Evolutionary conservation across 2,329 filamentous ascomycete species (phyloP).

Genomic region (Penicillium sp.): DNA sequence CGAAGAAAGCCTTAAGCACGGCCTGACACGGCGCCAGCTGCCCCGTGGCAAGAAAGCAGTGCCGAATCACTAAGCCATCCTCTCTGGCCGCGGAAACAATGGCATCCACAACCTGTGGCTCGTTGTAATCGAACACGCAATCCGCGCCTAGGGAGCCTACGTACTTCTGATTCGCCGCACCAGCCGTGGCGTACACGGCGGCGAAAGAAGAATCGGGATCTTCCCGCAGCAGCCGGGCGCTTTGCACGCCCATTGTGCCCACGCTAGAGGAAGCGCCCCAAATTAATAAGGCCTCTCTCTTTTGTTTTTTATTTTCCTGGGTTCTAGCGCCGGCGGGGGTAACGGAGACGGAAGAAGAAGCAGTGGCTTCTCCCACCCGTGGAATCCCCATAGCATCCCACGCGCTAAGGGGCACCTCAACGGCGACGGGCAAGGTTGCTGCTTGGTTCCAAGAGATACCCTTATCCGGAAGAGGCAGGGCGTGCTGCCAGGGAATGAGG

Average conservation of each 20-base stretch:
- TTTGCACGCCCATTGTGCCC: slow-evolving; percentile 48
- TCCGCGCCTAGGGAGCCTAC: slow-evolving; percentile 33
- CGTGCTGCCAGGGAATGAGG: slow-evolving; percentile 47
- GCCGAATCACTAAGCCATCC: slow-evolving; percentile 41
- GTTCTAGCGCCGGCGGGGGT: background rate
- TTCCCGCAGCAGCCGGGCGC: slow-evolving; percentile 38
- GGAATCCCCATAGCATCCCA: slow-evolving; percentile 44
- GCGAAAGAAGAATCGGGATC: slow-evolving; percentile 35
- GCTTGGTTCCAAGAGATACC: slow-evolving; percentile 43
- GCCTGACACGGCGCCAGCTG: slow-evolving; percentile 38
- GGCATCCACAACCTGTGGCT: slow-evolving; percentile 21
- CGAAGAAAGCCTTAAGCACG: slow-evolving; percentile 39
- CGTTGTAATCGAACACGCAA: slow-evolving; percentile 46
- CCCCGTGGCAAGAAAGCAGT: slow-evolving; percentile 47
- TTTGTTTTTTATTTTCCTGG: background rate
- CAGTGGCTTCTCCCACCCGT: slow-evolving; percentile 14
- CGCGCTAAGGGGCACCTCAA: slow-evolving; percentile 39
- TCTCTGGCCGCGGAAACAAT: slow-evolving; percentile 41
- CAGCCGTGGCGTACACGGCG: slow-evolving; percentile 47
- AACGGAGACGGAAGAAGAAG: slow-evolving; percentile 5
- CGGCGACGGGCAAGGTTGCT: slow-evolving; percentile 43
- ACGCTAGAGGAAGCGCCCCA: slow-evolving; percentile 51
- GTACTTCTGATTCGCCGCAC: slow-evolving; percentile 37
- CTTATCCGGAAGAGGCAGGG: slow-evolving; percentile 34
- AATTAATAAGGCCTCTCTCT: slow-evolving; percentile 41